Evolutionary conservation across 169 alveolate species (phyloP).

Genomic region (Eimeria tenella): DNA sequence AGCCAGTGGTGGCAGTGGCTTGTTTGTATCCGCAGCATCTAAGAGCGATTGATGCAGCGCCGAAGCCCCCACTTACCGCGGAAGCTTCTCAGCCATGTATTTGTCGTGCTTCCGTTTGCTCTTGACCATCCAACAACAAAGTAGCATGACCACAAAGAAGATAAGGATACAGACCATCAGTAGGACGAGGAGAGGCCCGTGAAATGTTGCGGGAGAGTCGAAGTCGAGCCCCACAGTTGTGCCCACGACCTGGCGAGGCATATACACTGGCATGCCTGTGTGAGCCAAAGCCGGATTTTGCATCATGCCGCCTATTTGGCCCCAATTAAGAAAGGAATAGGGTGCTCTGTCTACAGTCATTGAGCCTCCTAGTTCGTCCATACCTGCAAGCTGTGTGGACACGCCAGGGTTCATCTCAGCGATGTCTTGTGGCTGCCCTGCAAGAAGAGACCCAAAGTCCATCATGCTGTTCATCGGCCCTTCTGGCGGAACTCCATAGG

Average conservation of each 20-base stretch:
- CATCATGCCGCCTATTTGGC: slow-evolving; percentile 74
- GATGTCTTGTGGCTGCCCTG: not conserved
- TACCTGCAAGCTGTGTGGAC: not conserved
- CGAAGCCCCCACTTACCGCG: not conserved
- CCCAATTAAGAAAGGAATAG: slow-evolving; percentile 60
- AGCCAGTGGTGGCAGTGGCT: too few species aligned
- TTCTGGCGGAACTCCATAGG: not conserved
- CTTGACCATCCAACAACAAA: slow-evolving; percentile 69
- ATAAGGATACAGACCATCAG: slow-evolving; percentile 56
- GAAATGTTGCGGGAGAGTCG: slow-evolving; percentile 69
- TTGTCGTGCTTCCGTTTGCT: slow-evolving; percentile 60
- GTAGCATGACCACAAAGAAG: slow-evolving; percentile 36
- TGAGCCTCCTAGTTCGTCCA: not conserved
- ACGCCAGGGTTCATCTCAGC: not conserved
- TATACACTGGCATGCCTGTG: slow-evolving; percentile 54
- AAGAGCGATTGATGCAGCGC: too few species aligned
- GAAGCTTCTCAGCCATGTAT: slow-evolving; percentile 56
- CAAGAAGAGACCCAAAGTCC: slow-evolving; percentile 27
- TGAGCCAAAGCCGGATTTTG: slow-evolving; percentile 58
- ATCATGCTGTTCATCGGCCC: not conserved
- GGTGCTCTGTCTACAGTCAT: slow-evolving; percentile 23
- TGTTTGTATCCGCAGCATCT: too few species aligned
- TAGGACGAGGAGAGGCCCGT: slow-evolving; percentile 47
- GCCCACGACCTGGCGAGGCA: slow-evolving; percentile 62
- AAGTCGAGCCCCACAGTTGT: slow-evolving; percentile 60